Conservation (phyloP, 495 filamentous ascomycete genomes). For the Copromyces sp. region DNA sequence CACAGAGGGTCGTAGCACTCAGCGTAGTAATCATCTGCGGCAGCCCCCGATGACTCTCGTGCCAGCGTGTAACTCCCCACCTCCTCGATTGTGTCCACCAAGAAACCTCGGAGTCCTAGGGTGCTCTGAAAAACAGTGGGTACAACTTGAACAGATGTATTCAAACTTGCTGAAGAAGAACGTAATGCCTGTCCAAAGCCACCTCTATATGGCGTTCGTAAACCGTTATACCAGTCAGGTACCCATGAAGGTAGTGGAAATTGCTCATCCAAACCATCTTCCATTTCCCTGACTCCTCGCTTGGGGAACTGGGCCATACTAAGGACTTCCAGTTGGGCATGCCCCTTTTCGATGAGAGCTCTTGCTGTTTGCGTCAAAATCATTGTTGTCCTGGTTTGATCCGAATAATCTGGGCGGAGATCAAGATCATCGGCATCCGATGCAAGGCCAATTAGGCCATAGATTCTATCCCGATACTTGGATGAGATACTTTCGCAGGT, state of each 20-base stretch:
- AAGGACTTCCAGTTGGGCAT: background rate
- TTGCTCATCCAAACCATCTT: background rate
- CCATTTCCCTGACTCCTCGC: background rate
- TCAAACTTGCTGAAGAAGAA: background rate
- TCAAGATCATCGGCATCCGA: background rate
- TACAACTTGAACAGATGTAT: background rate
- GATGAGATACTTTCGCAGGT: background rate
- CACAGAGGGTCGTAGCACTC: rapidly evolving
- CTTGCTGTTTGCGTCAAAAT: background rate
- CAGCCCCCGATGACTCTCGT: background rate
- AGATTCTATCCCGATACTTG: background rate
- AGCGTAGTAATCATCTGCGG: rapidly evolving
- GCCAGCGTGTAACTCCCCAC: background rate
- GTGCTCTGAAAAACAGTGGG: background rate
- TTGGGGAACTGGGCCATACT: background rate
- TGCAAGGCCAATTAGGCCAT: background rate
- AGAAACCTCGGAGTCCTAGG: background rate
- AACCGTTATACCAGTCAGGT: background rate
- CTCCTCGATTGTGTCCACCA: background rate
- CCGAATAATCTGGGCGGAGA: background rate
- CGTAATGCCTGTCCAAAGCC: background rate
- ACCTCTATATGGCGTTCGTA: background rate
- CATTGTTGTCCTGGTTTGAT: background rate
- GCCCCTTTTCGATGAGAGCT: background rate
- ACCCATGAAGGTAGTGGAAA: background rate